These are phyloP conservation scores for Agrocybe praecox DNA, from an alignment of 768 basidiomycete genomes.

Conservation along the genomic window DNA sequence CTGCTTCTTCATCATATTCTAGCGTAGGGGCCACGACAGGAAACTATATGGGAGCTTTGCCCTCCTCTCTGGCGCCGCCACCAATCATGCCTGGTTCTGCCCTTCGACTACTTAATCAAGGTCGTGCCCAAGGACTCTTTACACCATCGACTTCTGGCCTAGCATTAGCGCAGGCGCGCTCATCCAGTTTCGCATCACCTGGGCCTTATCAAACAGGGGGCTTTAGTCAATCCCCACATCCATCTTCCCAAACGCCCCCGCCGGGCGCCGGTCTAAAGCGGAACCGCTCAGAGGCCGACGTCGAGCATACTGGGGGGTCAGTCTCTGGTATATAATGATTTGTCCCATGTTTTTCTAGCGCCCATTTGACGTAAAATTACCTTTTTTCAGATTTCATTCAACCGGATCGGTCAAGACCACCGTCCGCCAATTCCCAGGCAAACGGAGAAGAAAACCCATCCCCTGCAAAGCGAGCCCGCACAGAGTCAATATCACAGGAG, in stretches of 20 bases:
- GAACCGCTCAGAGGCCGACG: constrained; percentile 58
- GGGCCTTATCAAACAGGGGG: constrained; percentile 44
- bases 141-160: constrained; percentile 79
- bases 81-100: constrained; percentile 90
- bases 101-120: constrained; percentile 81
- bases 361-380: not conserved
- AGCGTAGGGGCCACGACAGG: constrained; percentile 45
- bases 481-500: constrained; percentile 41
- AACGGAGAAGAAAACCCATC: constrained; percentile 69
- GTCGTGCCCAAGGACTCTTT: constrained; percentile 83
- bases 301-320: constrained; percentile 33
- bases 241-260: constrained; percentile 53
- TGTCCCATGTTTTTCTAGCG: not conserved
- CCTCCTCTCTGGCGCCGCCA: constrained; percentile 70
- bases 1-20: constrained; percentile 70
- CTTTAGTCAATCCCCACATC: constrained; percentile 54
- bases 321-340: constrained; percentile 17
- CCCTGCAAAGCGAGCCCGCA: constrained; percentile 72
- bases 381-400: constrained; percentile 42
- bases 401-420: constrained; percentile 49
- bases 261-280: constrained; percentile 49
- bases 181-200: constrained; percentile 55
- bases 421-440: constrained; percentile 48
- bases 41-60: constrained; percentile 44
- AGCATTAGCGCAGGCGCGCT: constrained; percentile 33